Evolutionary conservation across 208 protist genomes (phyloP).

Genomic region (Crithidia sp.): DNA sequence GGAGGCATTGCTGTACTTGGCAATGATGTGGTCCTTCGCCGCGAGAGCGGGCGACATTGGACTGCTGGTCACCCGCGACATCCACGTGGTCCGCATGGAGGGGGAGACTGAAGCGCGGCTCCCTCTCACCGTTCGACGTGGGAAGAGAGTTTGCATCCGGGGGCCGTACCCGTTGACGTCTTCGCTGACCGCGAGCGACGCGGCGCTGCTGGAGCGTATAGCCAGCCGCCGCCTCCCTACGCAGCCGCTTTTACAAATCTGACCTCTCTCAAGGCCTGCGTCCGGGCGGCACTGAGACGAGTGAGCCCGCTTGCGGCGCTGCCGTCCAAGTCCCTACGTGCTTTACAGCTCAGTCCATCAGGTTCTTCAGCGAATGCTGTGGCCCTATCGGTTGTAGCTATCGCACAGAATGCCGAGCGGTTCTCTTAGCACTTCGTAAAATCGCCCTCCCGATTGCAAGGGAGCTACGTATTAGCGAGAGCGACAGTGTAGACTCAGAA

Average conservation of each 20-base stretch:
- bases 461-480: too few species aligned
- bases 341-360: background rate
- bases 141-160: background rate
- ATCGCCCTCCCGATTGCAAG: too few species aligned
- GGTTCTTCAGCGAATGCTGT: background rate
- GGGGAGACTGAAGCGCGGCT: background rate
- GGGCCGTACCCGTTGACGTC: conserved; percentile 1
- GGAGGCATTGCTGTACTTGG: background rate
- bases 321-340: background rate
- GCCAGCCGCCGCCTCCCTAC: background rate
- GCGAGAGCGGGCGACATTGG: background rate
- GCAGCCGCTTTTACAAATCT: background rate
- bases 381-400: background rate
- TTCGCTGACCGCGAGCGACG: background rate
- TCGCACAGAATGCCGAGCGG: too few species aligned
- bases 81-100: background rate
- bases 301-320: conserved; percentile 2
- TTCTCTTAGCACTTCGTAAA: too few species aligned
- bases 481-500: too few species aligned
- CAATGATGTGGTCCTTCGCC: background rate
- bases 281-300: background rate
- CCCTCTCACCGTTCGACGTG: background rate
- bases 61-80: background rate
- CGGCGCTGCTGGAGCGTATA: background rate
- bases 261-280: background rate